Evolutionary conservation across 2,329 filamentous ascomycete genomes (phyloP), one percentile per base, ranked within the genome.

Genomic region (Ophiocordyceps camponoti-floridani): DNA sequence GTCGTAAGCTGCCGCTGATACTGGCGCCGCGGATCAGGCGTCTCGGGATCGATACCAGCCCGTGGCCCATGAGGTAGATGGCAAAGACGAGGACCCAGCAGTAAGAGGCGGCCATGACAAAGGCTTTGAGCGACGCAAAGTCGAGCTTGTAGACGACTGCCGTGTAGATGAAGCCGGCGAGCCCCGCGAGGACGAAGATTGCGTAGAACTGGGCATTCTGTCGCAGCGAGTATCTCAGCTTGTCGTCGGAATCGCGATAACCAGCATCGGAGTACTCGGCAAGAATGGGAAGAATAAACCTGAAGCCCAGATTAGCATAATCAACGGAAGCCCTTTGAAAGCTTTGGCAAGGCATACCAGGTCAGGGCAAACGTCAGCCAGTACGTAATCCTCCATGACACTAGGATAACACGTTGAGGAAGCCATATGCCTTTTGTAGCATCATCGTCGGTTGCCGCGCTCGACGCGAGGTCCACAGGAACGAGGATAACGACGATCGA

Each of bases 1-100:
- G 72, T 48, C 79, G 79, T 42, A 98, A 62, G 46, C 80, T 74
- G 43, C 76, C 77, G 51, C 79, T 83, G 41, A 88, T 76, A 56
- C 79, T 86, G 30, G 87, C 82, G 56, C 85, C 82, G 47, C 82
- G 77, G 54, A 91, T 82, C 14, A 98, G 67, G 35, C 75, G 76
- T 51, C 89, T 73, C 1, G 91, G 91, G 46, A 98, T 83, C 1
- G 88, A 83, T 30, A 98, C 91, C 26, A 98, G 70, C 8, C 91
- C 91, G 61, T 98, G 91, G 7, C 91, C 91, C 89, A 98, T 96
- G 38, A 98, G 71, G 56, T 94, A 96, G 49, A 98, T 94, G 41
- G 88, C 91, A 44, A 96, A 70, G 4, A 89, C 71, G 53, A 98
- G 66, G 54, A 88, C 87, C 83, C 88, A 96, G 48, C 86, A 85